These are phyloP conservation scores for Coemansia sp. DNA, from an alignment of 192 early-diverging fungal species.

Conservation along the genomic window DNA sequence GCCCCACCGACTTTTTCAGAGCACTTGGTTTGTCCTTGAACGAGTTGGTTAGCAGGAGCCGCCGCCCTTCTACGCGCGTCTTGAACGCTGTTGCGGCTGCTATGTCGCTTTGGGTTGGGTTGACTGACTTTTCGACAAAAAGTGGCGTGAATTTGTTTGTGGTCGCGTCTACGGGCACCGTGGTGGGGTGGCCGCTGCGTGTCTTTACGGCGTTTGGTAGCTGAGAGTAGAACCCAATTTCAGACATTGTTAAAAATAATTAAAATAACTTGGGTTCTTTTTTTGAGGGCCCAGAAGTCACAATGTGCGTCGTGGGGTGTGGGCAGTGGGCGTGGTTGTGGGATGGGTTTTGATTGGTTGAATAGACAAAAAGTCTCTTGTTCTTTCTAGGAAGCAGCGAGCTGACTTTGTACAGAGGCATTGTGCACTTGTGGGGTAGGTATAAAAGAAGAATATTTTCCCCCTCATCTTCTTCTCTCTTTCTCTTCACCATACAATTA, in stretches of 20 bases:
- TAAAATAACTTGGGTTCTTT: too few relatives aligned
- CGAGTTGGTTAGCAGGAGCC: conserved; percentile 40
- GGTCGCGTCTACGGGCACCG: conserved; percentile 25
- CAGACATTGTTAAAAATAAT: neutral
- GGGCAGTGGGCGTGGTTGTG: too few relatives aligned
- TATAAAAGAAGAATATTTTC: too few relatives aligned
- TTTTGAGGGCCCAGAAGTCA: too few relatives aligned
- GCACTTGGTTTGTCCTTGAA: conserved; percentile 22
- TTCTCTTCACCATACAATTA: too few relatives aligned
- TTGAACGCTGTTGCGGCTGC: conserved; percentile 14
- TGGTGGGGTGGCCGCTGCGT: conserved; percentile 21
- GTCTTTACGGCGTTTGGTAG: conserved; percentile 17
- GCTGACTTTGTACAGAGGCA: too few relatives aligned
- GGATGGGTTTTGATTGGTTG: too few relatives aligned
- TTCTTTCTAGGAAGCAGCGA: too few relatives aligned
- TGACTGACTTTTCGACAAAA: conserved; percentile 27
- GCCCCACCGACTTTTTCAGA: conserved; percentile 12
- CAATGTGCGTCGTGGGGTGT: too few relatives aligned
- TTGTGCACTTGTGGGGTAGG: too few relatives aligned
- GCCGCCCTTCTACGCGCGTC: conserved; percentile 38
- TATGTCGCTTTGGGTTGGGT: conserved; percentile 13
- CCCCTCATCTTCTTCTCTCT: too few relatives aligned
- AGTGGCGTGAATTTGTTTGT: conserved; percentile 23
- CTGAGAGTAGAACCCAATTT: conserved; percentile 27
- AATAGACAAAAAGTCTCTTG: too few relatives aligned